phyloP scores from a whole-genome alignment of 148 eudicot species.

The Mesembryanthemum crystallinum region DNA sequence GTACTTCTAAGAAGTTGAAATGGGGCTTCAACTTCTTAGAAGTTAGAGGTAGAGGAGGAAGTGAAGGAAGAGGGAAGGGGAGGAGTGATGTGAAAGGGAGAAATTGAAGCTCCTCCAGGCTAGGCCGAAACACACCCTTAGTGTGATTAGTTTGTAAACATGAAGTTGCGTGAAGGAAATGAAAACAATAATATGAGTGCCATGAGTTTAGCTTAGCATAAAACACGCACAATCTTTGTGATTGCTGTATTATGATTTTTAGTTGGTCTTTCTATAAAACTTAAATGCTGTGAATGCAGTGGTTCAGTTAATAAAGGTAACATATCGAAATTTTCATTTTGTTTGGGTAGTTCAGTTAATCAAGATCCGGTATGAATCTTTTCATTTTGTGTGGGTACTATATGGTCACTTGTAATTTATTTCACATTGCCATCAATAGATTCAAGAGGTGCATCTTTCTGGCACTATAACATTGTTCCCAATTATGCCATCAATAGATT shows the following conservation, averaged over 20 bases:
- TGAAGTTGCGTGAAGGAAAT: not conserved
- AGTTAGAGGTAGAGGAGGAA: too few species aligned
- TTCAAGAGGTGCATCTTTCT: not conserved
- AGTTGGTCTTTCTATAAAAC: not conserved
- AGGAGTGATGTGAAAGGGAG: too few species aligned
- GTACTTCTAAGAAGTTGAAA: too few species aligned
- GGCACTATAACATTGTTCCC: not conserved
- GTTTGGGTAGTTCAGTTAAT: not conserved
- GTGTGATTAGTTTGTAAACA: not conserved
- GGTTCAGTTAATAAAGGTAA: not conserved
- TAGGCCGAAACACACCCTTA: not conserved
- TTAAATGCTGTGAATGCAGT: not conserved
- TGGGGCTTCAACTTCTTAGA: too few species aligned
- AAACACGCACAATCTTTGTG: not conserved
- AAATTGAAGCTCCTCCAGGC: too few species aligned
- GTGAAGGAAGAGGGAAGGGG: too few species aligned
- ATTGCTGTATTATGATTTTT: not conserved
- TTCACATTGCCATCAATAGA: not conserved
- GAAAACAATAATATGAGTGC: not conserved
- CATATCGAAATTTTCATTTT: too few species aligned
- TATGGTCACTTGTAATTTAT: not conserved
- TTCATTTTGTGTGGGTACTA: not conserved
- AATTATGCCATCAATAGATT: conserved; percentile 2
- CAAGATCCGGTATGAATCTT: not conserved
- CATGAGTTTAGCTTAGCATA: not conserved